Base-by-base conservation (phyloP, 164 flowering plant species). In the Tetrastigma voinierianum region DNA sequence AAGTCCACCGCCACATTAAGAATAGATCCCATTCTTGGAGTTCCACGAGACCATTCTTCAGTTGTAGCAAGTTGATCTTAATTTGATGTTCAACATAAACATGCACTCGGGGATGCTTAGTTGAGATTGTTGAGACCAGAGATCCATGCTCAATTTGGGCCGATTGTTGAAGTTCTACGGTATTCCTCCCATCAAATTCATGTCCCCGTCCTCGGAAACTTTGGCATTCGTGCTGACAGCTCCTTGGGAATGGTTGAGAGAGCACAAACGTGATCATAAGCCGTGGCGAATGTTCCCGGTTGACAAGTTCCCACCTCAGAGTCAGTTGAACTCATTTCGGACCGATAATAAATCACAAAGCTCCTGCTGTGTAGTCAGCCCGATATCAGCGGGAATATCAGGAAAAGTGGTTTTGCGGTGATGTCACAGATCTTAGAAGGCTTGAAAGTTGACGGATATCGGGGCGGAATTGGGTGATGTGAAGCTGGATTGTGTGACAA, bases 21-120 rank as follows among this genome's bases (percentile, higher is more conserved):
- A 56, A 57, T 87, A 23, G 76, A 51, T 0, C 84, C 76, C 10
- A 32, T 3, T 59, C 49, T 55, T 0, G 91, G 88, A 15, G 73
- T 25, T 68, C 48, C 0, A 93, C 96, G 86, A 70, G 62, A 90
- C 82, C 16, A 67, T 71, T 65, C 87, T 89, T 20, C 70, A 46
- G 21, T 78, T 75, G 51, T 76, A 70, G 67, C 68, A 89, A 21
- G 3, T 19, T 59, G 1, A 72, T 52, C 48, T n/a, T n/a, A 91
- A 17, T 2, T 8, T 0, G 7, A 70, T 87, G 78, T 72, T 77
- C 53, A 93, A 64, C 75, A 53, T 47, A 44, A 94, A 83, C 76
- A 91, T 57, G n/a, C n/a, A 18, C 77, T 76, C 15, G n/a, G 11
- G 95, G 96, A 94, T 83, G 21, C 24, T 19, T 92, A 90, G 10